Evolutionary conservation across 164 flowering plant genomes (phyloP), one percentile per base, ranked within the genome.

Genomic region (Cinnamomum micranthum): DNA sequence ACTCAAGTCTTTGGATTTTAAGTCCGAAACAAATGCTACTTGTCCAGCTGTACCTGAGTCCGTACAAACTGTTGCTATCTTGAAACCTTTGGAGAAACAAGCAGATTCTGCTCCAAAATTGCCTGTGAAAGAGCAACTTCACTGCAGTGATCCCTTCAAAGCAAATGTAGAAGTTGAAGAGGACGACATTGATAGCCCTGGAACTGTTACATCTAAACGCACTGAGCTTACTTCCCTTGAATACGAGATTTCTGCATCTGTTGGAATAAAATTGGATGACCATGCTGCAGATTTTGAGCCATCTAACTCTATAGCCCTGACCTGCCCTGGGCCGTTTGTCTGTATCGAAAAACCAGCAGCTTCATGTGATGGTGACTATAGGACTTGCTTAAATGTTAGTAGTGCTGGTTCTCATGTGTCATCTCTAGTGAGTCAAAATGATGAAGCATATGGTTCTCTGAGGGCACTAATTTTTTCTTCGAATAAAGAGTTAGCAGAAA

Each of bases 201-300:
- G 92, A 74, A 86, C 88, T 70, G 91, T 89, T 51, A 88, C 95
- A 6, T 90, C 96, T 33, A 89, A 89, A 77, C 82, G 82, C 73
- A 82, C 78, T 76, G 85, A 87, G 69, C 77, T 81, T 20, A 50
- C 67, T 19, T 22, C 78, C 13, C n/a, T 75, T 55, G 82, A 63
- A 20, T 75, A 78, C 62, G 77, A 64, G 19, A 76, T 33, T 33
- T 75, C 70, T 64, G 72, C 75, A 62, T 52, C 81, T 72, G 79
- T 62, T 31, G 50, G 55, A 69, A 69, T 41, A 62, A 74, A 80
- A 9, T 24, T 50, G 28, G 76, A 69, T 69, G 75, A 70, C 22
- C 51, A 64, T 71, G 55, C 76, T 77, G 75, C 70, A 41, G 80
- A 55, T 52, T 12, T 67, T 23, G 78, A 71, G 64, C 69, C 35